These are phyloP conservation scores for Cyberlindnera sargentensis DNA, from an alignment of 805 yeast species.

Conservation along the genomic window DNA sequence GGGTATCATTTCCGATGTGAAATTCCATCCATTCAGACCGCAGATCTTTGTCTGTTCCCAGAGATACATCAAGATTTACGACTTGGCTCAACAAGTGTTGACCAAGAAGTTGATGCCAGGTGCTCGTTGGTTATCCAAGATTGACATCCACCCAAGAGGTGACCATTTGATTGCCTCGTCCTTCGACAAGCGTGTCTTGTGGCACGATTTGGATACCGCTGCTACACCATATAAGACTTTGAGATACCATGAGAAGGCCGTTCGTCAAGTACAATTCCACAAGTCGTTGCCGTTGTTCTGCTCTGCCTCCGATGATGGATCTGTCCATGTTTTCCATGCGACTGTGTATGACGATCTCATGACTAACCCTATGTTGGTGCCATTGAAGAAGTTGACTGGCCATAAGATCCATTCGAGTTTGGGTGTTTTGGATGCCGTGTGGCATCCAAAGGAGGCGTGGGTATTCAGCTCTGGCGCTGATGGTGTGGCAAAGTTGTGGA, in stretches of 20 bases:
- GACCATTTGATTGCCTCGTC: constrained; percentile 91
- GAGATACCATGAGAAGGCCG: constrained; percentile 93
- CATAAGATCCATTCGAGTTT: constrained; percentile 73
- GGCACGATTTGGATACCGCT: constrained; percentile 94
- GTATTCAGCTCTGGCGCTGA: constrained; percentile 96
- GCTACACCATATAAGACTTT: constrained; percentile 91
- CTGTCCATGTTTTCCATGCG: constrained; percentile 90
- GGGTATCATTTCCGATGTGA: constrained; percentile 93
- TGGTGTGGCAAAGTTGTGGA: constrained; percentile 93
- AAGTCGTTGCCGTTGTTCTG: constrained; percentile 86
- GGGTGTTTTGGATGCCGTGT: constrained; percentile 79
- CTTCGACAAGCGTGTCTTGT: constrained; percentile 87
- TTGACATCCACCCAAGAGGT: constrained; percentile 95
- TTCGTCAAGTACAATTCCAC: constrained; percentile 82
- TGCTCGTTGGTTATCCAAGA: constrained; percentile 86
- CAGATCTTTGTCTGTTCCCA: constrained; percentile 91
- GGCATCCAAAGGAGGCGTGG: constrained; percentile 99
- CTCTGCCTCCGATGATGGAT: constrained; percentile 92
- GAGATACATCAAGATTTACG: constrained; percentile 85
- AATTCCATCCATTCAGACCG: constrained; percentile 95
- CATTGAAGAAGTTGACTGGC: constrained; percentile 88
- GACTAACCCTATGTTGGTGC: constrained; percentile 94
- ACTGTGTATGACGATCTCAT: constrained; percentile 92
- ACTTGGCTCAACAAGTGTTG: constrained; percentile 77
- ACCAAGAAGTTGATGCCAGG: constrained; percentile 88